Conservation (phyloP, 805 yeast genomes). For the Starmerella vaccinii region DNA sequence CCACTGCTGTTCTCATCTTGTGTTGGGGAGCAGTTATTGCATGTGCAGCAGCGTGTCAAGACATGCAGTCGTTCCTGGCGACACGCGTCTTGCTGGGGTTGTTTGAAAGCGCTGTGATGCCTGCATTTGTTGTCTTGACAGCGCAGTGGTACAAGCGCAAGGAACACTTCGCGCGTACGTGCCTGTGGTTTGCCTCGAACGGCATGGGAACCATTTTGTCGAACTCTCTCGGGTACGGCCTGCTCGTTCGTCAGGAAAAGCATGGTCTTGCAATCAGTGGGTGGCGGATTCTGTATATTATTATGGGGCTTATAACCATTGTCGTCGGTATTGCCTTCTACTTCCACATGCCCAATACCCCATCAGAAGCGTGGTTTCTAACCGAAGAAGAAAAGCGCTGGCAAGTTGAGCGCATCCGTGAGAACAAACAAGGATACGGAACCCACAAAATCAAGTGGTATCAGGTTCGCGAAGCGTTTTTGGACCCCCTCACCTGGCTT, state of each 20-base stretch:
- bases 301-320: constrained; percentile 51
- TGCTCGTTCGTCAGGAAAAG: constrained; percentile 12
- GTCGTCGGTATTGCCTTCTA: constrained; percentile 40
- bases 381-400: constrained; percentile 38
- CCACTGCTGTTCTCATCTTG: constrained; percentile 39
- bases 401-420: constrained; percentile 45
- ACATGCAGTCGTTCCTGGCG: constrained; percentile 39
- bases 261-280: constrained; percentile 31
- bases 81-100: constrained; percentile 41
- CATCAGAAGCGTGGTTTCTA: constrained; percentile 33
- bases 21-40: constrained; percentile 52
- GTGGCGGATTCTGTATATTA: constrained; percentile 53
- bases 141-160: constrained; percentile 45
- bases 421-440: constrained; percentile 51
- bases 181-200: constrained; percentile 37
- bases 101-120: constrained; percentile 45
- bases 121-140: constrained; percentile 48
- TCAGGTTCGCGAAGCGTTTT: constrained; percentile 44
- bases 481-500: constrained; percentile 43
- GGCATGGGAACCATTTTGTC: constrained; percentile 37
- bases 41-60: constrained; percentile 38
- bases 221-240: constrained; percentile 24
- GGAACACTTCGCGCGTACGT: constrained; percentile 39
- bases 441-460: constrained; percentile 43
- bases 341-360: constrained; percentile 48